A percentile compares a stretch with the other conserved stretches of the same genome.
These are phyloP conservation scores for Aspergillus steynii DNA, from an alignment of 495 filamentous ascomycete species.

Conservation along the genomic window DNA sequence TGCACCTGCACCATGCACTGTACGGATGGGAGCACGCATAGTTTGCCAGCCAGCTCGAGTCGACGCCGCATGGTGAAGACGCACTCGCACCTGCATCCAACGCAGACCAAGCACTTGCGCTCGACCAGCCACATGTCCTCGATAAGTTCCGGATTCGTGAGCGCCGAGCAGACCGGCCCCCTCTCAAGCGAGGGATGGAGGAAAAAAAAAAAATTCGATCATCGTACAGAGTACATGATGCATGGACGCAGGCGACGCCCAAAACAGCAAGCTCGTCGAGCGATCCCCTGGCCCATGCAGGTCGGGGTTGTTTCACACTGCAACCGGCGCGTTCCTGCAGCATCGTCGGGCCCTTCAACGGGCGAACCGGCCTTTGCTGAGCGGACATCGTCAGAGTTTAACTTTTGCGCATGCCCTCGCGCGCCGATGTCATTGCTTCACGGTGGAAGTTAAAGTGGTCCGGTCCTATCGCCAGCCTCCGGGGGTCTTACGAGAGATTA, in stretches of 20 bases:
- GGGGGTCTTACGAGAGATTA: background rate
- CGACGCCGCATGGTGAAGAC: background rate
- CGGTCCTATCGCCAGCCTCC: background rate
- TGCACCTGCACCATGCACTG: background rate
- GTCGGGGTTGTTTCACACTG: constrained; percentile 10
- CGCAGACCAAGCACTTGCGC: background rate
- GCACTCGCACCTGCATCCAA: background rate
- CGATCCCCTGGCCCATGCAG: constrained; percentile 10
- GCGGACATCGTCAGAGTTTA: background rate
- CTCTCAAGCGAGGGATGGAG: background rate
- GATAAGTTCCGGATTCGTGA: background rate
- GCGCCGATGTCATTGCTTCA: background rate
- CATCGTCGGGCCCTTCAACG: constrained; percentile 4
- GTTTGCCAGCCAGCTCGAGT: background rate
- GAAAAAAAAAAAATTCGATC: no score
- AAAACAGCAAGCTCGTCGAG: background rate
- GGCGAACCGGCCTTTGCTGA: constrained; percentile 6
- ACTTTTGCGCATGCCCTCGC: background rate
- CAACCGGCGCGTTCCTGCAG: constrained; percentile 10
- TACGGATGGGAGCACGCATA: background rate
- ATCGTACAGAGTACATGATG: no score
- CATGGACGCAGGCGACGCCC: background rate
- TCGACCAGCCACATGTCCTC: constrained; percentile 5
- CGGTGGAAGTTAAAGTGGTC: no score
- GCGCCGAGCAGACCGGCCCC: no score